A percentile compares a stretch with the other conserved stretches of the same genome.
Evolutionary conservation across 139 green algal genomes (phyloP).

Genomic region (Penium margaritaceum): DNA sequence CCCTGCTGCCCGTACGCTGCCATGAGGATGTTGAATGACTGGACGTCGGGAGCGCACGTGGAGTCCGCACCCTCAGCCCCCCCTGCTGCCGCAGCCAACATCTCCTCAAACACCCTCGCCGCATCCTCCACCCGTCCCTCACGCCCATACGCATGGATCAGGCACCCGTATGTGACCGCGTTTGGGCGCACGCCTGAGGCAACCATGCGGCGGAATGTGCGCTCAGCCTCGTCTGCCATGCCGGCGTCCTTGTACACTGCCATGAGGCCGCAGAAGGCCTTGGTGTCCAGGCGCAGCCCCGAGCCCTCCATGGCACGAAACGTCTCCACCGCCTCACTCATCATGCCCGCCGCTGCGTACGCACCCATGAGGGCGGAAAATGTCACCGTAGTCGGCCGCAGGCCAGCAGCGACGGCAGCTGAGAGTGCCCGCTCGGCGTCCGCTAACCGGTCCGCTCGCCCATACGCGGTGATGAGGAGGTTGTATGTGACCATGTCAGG

Average conservation of each 20-base stretch:
- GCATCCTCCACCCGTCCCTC: conserved; percentile 26
- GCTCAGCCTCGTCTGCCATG: conserved; percentile 19
- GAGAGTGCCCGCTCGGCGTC: conserved; percentile 4
- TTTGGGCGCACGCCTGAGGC: conserved; percentile 17
- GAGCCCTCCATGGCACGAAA: background rate
- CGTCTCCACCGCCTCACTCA: background rate
- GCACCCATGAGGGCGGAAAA: conserved; percentile 1
- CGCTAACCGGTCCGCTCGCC: conserved; percentile 17
- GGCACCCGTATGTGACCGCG: conserved; percentile 9
- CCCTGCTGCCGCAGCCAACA: conserved; percentile 16
- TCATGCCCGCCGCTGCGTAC: background rate
- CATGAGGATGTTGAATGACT: conserved; percentile 40
- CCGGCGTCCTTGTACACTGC: conserved; percentile 15
- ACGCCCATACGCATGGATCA: conserved; percentile 28
- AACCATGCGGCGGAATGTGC: background rate
- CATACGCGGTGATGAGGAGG: conserved; percentile 17
- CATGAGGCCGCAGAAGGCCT: conserved; percentile 22
- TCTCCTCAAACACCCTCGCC: conserved; percentile 32
- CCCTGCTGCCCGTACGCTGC: conserved; percentile 20
- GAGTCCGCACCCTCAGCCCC: too few relatives aligned
- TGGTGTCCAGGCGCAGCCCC: conserved; percentile 15
- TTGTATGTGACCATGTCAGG: conserved; percentile 30
- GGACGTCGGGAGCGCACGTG: conserved; percentile 14
- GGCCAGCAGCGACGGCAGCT: conserved; percentile 2
- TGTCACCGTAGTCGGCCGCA: background rate